Evolutionary conservation across 1,284 basidiomycete genomes (phyloP), one percentile per base, ranked within the genome.

Genomic region (Austropuccinia psidii): DNA sequence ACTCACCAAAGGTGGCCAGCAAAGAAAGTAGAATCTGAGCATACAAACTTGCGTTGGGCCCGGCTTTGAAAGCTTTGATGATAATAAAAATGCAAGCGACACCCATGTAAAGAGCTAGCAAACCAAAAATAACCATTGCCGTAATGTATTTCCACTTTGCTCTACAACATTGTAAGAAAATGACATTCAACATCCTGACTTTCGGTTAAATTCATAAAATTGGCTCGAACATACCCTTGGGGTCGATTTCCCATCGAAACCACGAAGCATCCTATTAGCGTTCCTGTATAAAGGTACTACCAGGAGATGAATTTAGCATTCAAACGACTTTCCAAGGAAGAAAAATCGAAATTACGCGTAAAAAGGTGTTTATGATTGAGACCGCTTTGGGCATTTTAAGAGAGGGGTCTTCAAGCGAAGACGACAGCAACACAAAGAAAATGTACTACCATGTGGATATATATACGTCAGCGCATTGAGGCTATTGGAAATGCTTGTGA

Each of bases 161-260:
- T 1, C 90, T 92, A 77, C 3, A 41, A 37, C 35, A 57, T 11
- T 29, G 17, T 5, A 29, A 35, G 41, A n/a, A 9, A 45, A 45
- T 9, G 41, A 45, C n/a, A n/a, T n/a, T n/a, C n/a, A n/a, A n/a
- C n/a, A n/a, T n/a, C n/a, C n/a, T 45, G 19, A 37, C 66, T 33
- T 29, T 61, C 72, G 27, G 57, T 73, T 39, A 21, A 13, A 9
- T 9, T 58, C 9, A 50, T 9, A 66, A 61, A 24, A 77, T 58
- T 60, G 78, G 78, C 43, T 76, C 75, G 75, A 76, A 80, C 87
- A 76, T 79, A 91, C 86, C 91, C 89, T 81, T 88, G 87, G 0
- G 95, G 95, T 76, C 93, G 88, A 81, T 98, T 98, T 4, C 96
- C 95, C 90, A 98, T 94, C 0, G 92, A 90, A 80, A 98, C 90